Evolutionary conservation across 2,329 filamentous ascomycete species (phyloP).

Genomic region (Verticillium albo-atrum): DNA sequence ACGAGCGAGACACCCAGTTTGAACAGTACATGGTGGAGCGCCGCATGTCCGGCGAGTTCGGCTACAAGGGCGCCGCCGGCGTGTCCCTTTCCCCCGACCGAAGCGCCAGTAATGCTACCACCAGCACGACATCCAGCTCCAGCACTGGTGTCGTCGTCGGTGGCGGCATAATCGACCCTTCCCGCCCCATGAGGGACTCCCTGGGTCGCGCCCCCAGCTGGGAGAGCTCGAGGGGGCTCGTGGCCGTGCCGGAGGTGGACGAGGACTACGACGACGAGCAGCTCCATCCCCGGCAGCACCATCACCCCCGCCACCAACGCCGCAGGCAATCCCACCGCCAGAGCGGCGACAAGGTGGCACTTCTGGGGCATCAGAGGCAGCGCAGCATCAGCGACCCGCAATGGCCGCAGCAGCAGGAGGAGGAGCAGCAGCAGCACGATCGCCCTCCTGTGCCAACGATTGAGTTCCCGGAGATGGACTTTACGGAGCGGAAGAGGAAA

Average conservation of each 20-base stretch:
- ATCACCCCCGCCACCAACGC: not conserved
- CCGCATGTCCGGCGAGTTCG: constrained; percentile 26
- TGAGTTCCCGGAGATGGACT: not conserved
- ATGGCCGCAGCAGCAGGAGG: no score
- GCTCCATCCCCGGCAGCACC: not conserved
- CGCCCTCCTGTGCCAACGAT: not conserved
- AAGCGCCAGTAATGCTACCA: constrained; percentile 18
- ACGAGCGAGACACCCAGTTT: constrained; percentile 21
- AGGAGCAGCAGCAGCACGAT: not conserved
- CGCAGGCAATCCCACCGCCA: constrained; percentile 6
- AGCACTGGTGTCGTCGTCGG: constrained; percentile 11
- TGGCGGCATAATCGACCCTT: constrained; percentile 13
- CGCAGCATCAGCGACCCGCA: constrained; percentile 1
- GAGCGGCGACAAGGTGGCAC: constrained; percentile 20
- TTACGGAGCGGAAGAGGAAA: not conserved
- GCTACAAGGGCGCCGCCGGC: constrained; percentile 18
- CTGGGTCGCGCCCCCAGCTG: constrained; percentile 27
- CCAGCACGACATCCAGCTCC: constrained; percentile 7
- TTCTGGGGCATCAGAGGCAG: constrained; percentile 16
- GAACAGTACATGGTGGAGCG: constrained; percentile 22
- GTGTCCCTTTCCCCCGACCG: constrained; percentile 9
- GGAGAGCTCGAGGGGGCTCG: constrained; percentile 30
- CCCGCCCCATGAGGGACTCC: constrained; percentile 13
- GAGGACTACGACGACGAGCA: constrained; percentile 11
- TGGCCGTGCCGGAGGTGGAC: constrained; percentile 34